Evolutionary conservation across 2,329 filamentous ascomycete genomes (phyloP), one percentile per base, ranked within the genome.

Genomic region (Colletotrichum sp.): DNA sequence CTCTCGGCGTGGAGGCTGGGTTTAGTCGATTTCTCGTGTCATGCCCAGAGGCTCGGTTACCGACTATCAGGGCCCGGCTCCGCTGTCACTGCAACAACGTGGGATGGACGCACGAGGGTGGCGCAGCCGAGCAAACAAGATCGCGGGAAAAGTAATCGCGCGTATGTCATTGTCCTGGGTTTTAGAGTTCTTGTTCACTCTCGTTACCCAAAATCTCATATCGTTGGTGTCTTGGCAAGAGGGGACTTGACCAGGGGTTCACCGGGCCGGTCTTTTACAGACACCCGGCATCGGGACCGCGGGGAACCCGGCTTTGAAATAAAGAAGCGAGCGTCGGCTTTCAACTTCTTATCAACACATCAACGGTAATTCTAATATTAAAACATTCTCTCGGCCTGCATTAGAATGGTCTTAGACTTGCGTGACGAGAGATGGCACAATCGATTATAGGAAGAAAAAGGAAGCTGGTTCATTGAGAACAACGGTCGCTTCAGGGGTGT

Each of bases 211-310:
- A 26, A 26, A 34, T n/a, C 32, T 59, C 63, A 68, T 72, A 59
- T 75, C 57, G 63, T 32, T 36, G 57, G 39, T 39, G 69, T 57
- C 69, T 75, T 75, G 73, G 69, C 69, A 36, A 21, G 39, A 72
- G 30, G 32, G 12, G 55, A 63, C 57, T 48, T n/a, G 32, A 12
- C 43, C 64, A 68, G 52, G 64, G 43, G 32, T 36, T 34, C 34
- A 34, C 52, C 68, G 24, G 61, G 61, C 26, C 60, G 26, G 65
- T 59, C 55, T 69, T 72, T 13, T 2, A 43, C 16, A 24, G 21
- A 12, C 13, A 34, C 57, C 73, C 69, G 70, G 63, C 55, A 72
- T 75, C 63, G 63, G 63, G 30, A 72, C 68, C 68, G 68, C 55
- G 68, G 72, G 68, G 26, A 75, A 72, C 55, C 26, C 55, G 24